Conservation (phyloP, 1,139 yeast genomes). For the Saccharomycopsis crataegensis region DNA sequence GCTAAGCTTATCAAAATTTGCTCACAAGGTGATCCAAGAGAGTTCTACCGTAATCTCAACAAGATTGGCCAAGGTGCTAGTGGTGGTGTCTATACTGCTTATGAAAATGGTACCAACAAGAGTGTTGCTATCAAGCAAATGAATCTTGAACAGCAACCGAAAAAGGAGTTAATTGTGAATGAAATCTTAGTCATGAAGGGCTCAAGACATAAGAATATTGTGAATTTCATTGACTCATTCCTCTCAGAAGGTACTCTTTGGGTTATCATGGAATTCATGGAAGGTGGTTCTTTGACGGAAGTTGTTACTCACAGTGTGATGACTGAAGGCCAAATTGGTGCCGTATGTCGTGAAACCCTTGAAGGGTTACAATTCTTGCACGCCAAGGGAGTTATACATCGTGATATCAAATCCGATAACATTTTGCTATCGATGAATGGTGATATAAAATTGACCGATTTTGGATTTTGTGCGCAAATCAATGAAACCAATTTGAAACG, state of each 20-base stretch:
- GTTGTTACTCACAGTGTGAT: slow-evolving; percentile 91
- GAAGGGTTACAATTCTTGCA: slow-evolving; percentile 83
- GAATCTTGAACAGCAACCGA: slow-evolving; percentile 90
- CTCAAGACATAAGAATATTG: slow-evolving; percentile 83
- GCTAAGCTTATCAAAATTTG: slow-evolving; percentile 71
- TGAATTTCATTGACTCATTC: slow-evolving; percentile 83
- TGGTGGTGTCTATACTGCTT: slow-evolving; percentile 94
- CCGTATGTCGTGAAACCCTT: slow-evolving; percentile 87
- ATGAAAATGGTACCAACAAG: slow-evolving; percentile 49
- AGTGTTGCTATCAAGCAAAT: slow-evolving; percentile 94
- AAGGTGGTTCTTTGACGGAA: slow-evolving; percentile 93
- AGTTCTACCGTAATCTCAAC: slow-evolving; percentile 54
- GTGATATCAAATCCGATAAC: slow-evolving; percentile 95
- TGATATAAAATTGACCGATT: slow-evolving; percentile 82
- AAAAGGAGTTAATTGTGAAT: slow-evolving; percentile 88
- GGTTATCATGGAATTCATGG: slow-evolving; percentile 99
- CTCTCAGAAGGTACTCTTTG: slow-evolving; percentile 53
- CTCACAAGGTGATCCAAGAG: slow-evolving; percentile 81
- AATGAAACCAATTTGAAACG: slow-evolving; percentile 80
- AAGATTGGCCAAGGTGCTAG: slow-evolving; percentile 98
- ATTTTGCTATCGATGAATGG: slow-evolving; percentile 77
- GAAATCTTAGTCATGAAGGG: slow-evolving; percentile 95
- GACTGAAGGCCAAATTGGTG: slow-evolving; percentile 97
- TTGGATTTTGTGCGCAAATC: slow-evolving; percentile 85
- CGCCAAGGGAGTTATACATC: slow-evolving; percentile 88